These are phyloP conservation scores for Trichoderma sp. DNA, from an alignment of 2,329 filamentous ascomycete genomes.

Conservation along the genomic window DNA sequence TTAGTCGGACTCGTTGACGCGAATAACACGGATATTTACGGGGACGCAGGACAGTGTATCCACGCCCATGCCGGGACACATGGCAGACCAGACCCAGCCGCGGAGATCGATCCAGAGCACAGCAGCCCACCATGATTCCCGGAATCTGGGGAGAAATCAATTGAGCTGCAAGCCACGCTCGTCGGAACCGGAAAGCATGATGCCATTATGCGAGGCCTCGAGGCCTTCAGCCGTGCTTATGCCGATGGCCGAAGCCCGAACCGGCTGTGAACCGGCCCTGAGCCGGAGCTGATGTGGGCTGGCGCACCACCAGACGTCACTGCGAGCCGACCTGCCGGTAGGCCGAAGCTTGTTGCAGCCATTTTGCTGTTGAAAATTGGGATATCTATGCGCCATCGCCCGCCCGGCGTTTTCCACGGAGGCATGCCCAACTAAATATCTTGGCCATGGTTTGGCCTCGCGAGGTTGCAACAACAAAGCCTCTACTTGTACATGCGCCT, in stretches of 20 bases:
- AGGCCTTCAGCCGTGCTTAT: conserved; percentile 1
- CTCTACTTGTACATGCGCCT: neutral
- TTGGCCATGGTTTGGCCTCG: conserved; percentile 6
- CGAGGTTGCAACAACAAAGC: neutral
- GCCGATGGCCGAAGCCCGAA: conserved; percentile 19
- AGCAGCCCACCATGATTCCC: neutral
- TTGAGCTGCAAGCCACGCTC: conserved; percentile 9
- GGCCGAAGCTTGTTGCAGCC: neutral
- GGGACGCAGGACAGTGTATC: neutral
- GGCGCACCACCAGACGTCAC: conserved; percentile 7
- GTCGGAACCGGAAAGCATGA: conserved; percentile 12
- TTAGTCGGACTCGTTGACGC: neutral
- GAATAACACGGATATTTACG: neutral
- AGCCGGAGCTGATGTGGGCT: conserved; percentile 11
- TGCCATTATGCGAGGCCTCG: conserved; percentile 1
- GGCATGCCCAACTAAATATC: neutral
- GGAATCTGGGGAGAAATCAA: conserved; percentile 7
- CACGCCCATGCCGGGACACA: neutral
- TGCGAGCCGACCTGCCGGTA: conserved; percentile 11
- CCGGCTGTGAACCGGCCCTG: neutral
- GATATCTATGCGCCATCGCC: conserved; percentile 4
- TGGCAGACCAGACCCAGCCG: neutral
- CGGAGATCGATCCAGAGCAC: conserved; percentile 2
- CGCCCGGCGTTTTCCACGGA: neutral
- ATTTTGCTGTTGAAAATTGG: neutral